A percentile compares a stretch with the other conserved stretches of the same genome.
Conservation (phyloP, 345 rosid species). For the Rhodamnia argentea region DNA sequence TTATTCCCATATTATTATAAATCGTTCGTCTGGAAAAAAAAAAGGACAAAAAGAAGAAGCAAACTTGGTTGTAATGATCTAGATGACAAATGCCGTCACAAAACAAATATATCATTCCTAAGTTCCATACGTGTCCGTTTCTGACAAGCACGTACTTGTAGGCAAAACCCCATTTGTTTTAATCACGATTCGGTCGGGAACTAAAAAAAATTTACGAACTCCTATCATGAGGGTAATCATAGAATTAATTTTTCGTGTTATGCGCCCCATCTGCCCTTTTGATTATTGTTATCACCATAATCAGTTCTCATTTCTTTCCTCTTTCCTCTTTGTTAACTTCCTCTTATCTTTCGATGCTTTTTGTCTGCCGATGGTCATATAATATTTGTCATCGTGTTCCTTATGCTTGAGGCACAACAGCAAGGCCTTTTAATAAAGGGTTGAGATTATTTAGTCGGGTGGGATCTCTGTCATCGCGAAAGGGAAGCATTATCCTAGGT, state of each 20-base stretch:
- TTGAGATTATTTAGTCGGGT: not conserved
- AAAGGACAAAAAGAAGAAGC: not conserved
- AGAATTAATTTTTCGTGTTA: not conserved
- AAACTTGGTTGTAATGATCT: not conserved
- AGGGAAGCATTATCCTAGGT: not conserved
- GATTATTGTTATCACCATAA: not conserved
- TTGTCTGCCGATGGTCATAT: not conserved
- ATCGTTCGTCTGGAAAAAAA: not conserved
- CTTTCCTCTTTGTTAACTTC: not conserved
- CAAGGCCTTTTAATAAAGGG: not conserved
- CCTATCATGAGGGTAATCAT: not conserved
- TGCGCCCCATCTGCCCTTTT: not conserved
- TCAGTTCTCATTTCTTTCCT: not conserved
- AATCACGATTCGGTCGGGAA: not conserved
- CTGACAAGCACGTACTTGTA: not conserved
- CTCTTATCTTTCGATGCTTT: not conserved
- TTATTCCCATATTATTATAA: not conserved
- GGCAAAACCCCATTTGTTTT: not conserved
- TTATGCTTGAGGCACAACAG: not conserved
- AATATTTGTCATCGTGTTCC: not conserved
- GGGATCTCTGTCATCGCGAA: not conserved
- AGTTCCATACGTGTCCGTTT: not conserved
- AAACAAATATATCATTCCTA: not conserved
- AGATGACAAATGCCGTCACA: not conserved
- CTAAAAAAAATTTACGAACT: not conserved